A percentile compares a stretch with the other conserved stretches of the same genome.
Conservation (phyloP, 176 grass and related monocot species). For the Stipa capillata region DNA sequence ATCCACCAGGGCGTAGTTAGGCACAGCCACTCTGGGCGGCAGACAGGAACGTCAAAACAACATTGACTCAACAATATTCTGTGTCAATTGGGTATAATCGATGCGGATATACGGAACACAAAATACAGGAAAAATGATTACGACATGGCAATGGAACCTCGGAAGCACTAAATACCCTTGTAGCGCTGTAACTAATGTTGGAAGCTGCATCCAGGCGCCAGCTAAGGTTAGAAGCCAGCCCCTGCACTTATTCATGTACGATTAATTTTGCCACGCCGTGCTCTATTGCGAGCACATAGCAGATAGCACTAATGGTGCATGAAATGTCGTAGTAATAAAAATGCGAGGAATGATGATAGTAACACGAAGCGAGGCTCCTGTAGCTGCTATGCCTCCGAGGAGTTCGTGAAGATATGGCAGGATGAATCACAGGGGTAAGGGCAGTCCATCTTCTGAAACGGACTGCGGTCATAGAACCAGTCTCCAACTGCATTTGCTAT, state of each 20-base stretch:
- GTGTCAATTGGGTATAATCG: neutral
- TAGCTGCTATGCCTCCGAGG: constrained; percentile 25
- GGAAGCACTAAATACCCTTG: neutral
- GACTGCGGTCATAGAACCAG: constrained; percentile 44
- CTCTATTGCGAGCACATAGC: constrained; percentile 5
- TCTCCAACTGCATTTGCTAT: constrained; percentile 53
- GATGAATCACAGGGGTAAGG: constrained; percentile 70
- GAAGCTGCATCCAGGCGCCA: neutral
- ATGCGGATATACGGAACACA: neutral
- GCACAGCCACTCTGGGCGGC: neutral
- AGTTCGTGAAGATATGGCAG: constrained; percentile 28
- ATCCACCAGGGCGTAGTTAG: neutral
- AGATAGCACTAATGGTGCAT: constrained; percentile 3
- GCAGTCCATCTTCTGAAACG: constrained; percentile 50
- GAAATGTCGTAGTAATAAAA: constrained; percentile 20
- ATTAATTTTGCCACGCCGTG: constrained; percentile 1
- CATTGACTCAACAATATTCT: neutral
- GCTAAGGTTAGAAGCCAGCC: neutral
- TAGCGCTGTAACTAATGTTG: neutral
- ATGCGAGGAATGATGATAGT: constrained; percentile 6
- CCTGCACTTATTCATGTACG: constrained; percentile 19
- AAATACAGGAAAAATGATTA: neutral
- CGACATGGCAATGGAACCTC: neutral
- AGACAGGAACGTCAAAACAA: neutral
- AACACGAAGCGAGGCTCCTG: constrained; percentile 19